Evolutionary conservation across 306 rosid genomes (phyloP).

Genomic region (Lupinus albus): DNA sequence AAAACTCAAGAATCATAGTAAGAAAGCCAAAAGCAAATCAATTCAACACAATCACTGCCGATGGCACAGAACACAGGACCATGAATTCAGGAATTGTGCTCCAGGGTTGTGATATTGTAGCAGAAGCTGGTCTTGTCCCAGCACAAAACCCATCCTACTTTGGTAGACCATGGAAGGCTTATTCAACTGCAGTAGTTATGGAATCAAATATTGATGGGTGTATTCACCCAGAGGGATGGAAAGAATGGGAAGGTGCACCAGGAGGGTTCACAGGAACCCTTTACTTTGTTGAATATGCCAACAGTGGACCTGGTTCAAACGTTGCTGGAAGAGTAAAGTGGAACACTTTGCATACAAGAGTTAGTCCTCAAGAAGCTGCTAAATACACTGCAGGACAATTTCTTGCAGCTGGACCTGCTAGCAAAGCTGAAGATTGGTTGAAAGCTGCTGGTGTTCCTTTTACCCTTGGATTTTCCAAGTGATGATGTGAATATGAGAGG

Average conservation of each 20-base stretch:
- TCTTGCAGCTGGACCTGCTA: slow-evolving; percentile 39
- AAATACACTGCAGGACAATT: slow-evolving; percentile 49
- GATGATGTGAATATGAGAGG: neutral
- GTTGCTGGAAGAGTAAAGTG: slow-evolving; percentile 54
- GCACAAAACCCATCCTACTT: slow-evolving; percentile 46
- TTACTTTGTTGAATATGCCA: slow-evolving; percentile 59
- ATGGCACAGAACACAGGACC: slow-evolving; percentile 36
- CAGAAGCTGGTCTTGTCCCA: slow-evolving; percentile 41
- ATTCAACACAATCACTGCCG: slow-evolving; percentile 53
- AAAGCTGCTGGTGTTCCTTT: slow-evolving; percentile 46
- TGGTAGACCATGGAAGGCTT: slow-evolving; percentile 72
- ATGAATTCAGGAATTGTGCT: slow-evolving; percentile 46
- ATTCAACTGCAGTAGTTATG: slow-evolving; percentile 52
- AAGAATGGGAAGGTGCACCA: slow-evolving; percentile 41
- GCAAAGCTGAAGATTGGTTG: slow-evolving; percentile 53
- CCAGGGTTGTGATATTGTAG: slow-evolving; percentile 59
- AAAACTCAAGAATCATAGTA: slow-evolving; percentile 53
- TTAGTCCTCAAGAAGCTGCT: slow-evolving; percentile 45
- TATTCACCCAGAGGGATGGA: slow-evolving; percentile 43
- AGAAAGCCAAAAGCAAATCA: slow-evolving; percentile 51
- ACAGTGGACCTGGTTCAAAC: slow-evolving; percentile 63
- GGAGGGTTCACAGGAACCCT: slow-evolving; percentile 42
- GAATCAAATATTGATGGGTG: slow-evolving; percentile 52
- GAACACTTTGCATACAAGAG: slow-evolving; percentile 50
- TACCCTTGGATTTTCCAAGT: slow-evolving; percentile 6